These are phyloP conservation scores for Kickxella alabastrina DNA, from an alignment of 192 early-diverging fungal species.

Conservation along the genomic window DNA sequence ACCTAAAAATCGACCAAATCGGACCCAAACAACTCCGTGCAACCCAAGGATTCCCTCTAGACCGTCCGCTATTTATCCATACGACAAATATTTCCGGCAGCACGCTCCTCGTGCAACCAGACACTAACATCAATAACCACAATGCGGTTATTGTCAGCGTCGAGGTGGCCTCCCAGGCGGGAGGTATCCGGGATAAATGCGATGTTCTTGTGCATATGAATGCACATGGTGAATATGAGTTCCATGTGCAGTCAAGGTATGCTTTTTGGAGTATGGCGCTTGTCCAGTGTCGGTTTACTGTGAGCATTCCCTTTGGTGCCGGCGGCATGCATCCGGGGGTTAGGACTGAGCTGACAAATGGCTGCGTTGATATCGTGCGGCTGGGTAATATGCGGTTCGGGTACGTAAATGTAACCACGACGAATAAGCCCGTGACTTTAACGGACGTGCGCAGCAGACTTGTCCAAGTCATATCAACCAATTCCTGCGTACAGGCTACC, in stretches of 20 bases:
- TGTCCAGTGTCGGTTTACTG: conserved; percentile 13
- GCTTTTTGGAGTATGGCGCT: conserved; percentile 19
- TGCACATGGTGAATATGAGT: conserved; percentile 25
- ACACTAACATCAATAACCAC: conserved; percentile 13
- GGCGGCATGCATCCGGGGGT: conserved; percentile 21
- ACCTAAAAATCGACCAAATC: conserved; percentile 12
- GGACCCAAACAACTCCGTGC: conserved; percentile 20
- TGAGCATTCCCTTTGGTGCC: conserved; percentile 12
- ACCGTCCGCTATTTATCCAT: conserved; percentile 25
- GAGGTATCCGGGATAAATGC: conserved; percentile 10
- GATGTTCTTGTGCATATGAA: conserved; percentile 11
- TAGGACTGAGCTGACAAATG: conserved; percentile 11
- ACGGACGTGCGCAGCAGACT: not conserved
- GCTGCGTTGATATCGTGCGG: conserved; percentile 11
- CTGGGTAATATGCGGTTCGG: conserved; percentile 20
- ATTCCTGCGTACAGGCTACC: conserved; percentile 5
- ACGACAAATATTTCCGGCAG: conserved; percentile 11
- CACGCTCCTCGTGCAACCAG: conserved; percentile 21
- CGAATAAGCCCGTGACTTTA: conserved; percentile 8
- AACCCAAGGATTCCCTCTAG: conserved; percentile 20
- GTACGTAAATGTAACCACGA: conserved; percentile 10
- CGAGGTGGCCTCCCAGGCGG: conserved; percentile 10
- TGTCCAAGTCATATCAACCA: conserved; percentile 4
- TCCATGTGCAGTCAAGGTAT: conserved; percentile 20
- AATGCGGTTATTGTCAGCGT: conserved; percentile 14